Conservation (phyloP, 768 basidiomycete genomes). For the Amanita phalloides region DNA sequence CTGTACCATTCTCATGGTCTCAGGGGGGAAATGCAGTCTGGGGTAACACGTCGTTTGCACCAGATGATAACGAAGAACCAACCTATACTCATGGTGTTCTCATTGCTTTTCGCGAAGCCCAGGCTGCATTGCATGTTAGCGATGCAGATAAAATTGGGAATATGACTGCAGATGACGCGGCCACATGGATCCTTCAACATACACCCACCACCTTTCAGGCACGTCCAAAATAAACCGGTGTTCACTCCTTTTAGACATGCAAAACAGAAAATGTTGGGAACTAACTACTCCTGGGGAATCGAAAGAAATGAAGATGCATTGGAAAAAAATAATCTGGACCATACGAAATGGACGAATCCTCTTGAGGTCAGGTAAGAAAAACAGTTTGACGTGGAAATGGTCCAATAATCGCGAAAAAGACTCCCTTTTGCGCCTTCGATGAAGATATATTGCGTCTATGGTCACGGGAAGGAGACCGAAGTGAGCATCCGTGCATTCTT, state of each 20-base stretch:
- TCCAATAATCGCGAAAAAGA: constrained; percentile 22
- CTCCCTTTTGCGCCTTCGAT: constrained; percentile 86
- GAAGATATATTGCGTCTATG: constrained; percentile 90
- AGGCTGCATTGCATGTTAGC: background rate
- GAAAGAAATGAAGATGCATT: constrained; percentile 64
- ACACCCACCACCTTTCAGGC: constrained; percentile 76
- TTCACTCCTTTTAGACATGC: background rate
- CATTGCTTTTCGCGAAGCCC: constrained; percentile 57
- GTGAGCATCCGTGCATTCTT: constrained; percentile 22
- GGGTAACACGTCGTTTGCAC: constrained; percentile 68
- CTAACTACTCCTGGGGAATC: constrained; percentile 85
- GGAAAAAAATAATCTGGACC: constrained; percentile 58
- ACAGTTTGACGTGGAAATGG: background rate
- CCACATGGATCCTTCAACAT: constrained; percentile 71
- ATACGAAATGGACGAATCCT: constrained; percentile 88
- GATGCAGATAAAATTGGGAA: constrained; percentile 28
- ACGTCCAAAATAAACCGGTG: constrained; percentile 4
- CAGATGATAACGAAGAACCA: constrained; percentile 56
- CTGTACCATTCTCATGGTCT: background rate
- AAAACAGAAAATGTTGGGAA: constrained; percentile 62
- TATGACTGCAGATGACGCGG: constrained; percentile 70
- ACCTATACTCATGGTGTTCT: constrained; percentile 70
- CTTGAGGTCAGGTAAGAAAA: constrained; percentile 55
- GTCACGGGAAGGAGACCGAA: constrained; percentile 94
- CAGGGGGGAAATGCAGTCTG: constrained; percentile 79